Base-by-base conservation (phyloP, 768 basidiomycete genomes). In the Macrolepiota dolichaula region DNA sequence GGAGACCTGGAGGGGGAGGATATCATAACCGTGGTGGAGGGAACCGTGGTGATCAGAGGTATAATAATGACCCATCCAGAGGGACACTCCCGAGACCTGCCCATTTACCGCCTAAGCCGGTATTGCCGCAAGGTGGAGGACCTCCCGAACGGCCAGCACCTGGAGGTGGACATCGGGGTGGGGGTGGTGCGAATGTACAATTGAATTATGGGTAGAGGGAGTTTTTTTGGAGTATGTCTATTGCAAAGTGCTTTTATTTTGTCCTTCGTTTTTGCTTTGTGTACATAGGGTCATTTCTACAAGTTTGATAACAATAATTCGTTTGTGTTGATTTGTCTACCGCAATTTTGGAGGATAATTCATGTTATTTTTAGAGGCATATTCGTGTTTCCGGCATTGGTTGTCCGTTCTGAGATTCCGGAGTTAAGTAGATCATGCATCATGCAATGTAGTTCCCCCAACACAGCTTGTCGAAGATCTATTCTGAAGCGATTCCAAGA, bases 131-230 rank as follows among this genome's bases (percentile, higher is more conserved):
- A 42, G 66, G 63, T 17, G 49, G 63, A 29, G 65, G 51, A 3
- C 50, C 36, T 38, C 32, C n/a, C n/a, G 46, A 49, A 12, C 6
- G 57, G 22, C 44, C 57, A 6, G 12, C 17, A 4, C 32, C 47
- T 47, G 51, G 52, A 24, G 53, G 47, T 24, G 55, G 55, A 22
- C 38, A 55, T n/a, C 51, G 61, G 25, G 59, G 55, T 7, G 57
- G 62, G 12, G 61, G 61, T 7, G 52, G 65, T 17, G 53, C 52
- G 3, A 51, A 59, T 52, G 62, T 57, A 5, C 55, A 54, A 29
- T 51, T 72, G 57, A 72, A 71, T 59, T 72, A 72, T 63, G 71
- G 69, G 13, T 72, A 59, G 42, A n/a, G 3, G 3, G 25, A n/a
- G 10, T 19, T 12, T 32, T 19, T 12, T 32, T 32, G 29, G 29